Percentiles rank a stretch among this genome's conserved stretches.
Evolutionary conservation across 768 basidiomycete genomes (phyloP).

Genomic region (Pleurotus tuoliensis): DNA sequence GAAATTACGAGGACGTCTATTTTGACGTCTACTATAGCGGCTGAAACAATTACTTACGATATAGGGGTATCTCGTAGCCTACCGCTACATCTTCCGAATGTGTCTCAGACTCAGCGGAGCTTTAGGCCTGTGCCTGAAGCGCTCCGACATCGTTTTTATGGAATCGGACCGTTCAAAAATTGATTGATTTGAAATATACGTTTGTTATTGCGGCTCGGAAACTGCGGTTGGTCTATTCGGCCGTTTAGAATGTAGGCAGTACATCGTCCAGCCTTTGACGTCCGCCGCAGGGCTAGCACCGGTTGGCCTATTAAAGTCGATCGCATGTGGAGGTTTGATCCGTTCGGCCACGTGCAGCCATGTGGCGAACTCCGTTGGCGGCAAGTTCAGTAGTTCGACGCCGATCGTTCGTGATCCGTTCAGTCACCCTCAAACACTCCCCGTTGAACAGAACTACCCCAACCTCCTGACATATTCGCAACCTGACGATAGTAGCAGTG

Average conservation of each 20-base stretch:
- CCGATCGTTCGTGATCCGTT: slow-evolving; percentile 4
- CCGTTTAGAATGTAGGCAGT: too few relatives aligned
- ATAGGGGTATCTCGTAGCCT: not conserved
- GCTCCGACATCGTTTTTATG: not conserved
- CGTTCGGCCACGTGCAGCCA: slow-evolving; percentile 2
- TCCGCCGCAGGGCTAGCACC: too few relatives aligned
- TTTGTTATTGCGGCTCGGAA: too few relatives aligned
- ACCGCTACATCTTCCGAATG: slow-evolving; percentile 5
- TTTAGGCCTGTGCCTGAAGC: slow-evolving; percentile 4
- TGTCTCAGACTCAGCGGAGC: slow-evolving; percentile 1
- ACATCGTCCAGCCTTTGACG: too few relatives aligned
- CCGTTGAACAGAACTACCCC: not conserved
- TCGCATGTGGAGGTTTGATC: slow-evolving; percentile 4
- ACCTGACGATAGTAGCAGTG: not conserved
- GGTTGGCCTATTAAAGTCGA: not conserved
- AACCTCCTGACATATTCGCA: not conserved
- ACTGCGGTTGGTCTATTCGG: too few relatives aligned
- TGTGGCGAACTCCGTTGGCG: not conserved
- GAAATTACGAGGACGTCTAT: slow-evolving; percentile 1
- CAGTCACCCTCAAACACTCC: slow-evolving; percentile 1
- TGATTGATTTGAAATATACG: too few relatives aligned
- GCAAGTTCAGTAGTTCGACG: too few relatives aligned
- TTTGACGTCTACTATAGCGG: slow-evolving; percentile 5
- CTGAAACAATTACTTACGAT: not conserved
- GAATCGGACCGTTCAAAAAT: too few relatives aligned